Evolutionary conservation across 2,329 filamentous ascomycete genomes (phyloP), one percentile per base, ranked within the genome.

Genomic region (Rhynchosporium secalis): DNA sequence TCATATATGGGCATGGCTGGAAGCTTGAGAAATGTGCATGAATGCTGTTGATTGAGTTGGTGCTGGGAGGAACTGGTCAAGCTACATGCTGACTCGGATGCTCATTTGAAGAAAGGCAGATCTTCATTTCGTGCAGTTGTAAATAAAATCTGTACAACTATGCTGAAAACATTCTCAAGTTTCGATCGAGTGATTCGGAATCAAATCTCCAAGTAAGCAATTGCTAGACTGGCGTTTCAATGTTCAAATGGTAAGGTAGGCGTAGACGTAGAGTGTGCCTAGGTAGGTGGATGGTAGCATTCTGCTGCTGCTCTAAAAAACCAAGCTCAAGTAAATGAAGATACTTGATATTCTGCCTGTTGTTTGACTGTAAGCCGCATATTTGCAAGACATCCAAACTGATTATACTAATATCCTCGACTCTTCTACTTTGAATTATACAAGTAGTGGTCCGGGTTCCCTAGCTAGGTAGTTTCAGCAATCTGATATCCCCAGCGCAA

Each of bases 401-500:
- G 20, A 20, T 20, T 20, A 20, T 20, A 20, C 20, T 20, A 20
- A 20, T 20, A 20, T 20, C 20, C 20, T 20, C 20, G 20, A 20
- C 1, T 20, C 20, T 20, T 20, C 20, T 20, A 20, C 1, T 20
- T 1, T 20, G 20, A 1, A 20, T 20, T 20, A 20, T 20, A 20
- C 20, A 20, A 20, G 20, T 20, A 20, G 20, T 20, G 20, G 20
- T 20, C 1, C 20, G 20, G 20, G 20, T 20, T 20, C 20, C 1
- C 20, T 20, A 20, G 20, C 20, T 20, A 20, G 20, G 20, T 20
- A 20, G 20, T 20, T 20, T 20, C 20, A 20, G 20, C 20, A 51
- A 29, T 59, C 61, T 71, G 66, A 72, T 72, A 72, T 67, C 64
- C 45, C 43, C 61, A 62, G 64, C 69, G 31, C 55, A 60, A 41